Conservation (phyloP, 2,329 filamentous ascomycete species). For the Amylocarpus encephaloides region DNA sequence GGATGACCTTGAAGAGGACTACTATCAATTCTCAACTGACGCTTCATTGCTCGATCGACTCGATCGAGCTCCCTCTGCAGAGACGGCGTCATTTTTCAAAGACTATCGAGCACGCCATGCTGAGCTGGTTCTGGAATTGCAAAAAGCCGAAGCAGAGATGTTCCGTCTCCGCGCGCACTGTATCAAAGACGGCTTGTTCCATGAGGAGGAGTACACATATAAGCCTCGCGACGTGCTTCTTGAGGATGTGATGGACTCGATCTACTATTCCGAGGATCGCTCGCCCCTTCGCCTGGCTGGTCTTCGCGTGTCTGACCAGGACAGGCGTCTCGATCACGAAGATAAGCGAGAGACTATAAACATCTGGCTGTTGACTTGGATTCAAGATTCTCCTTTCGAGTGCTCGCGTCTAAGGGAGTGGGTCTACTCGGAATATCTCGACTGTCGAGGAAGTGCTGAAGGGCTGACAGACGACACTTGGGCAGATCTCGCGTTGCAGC, state of each 20-base stretch:
- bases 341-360: constrained; percentile 22
- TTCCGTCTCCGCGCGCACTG: constrained; percentile 17
- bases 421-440: constrained; percentile 13
- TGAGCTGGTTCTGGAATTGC: constrained; percentile 13
- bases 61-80: constrained; percentile 9
- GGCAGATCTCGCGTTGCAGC: constrained; percentile 14
- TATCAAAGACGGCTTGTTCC: constrained; percentile 16
- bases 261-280: constrained; percentile 18
- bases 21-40: constrained; percentile 9
- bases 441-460: constrained; percentile 1
- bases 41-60: constrained; percentile 15
- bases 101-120: constrained; percentile 16
- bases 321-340: constrained; percentile 4
- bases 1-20: constrained; percentile 10
- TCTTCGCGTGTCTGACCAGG: constrained; percentile 1
- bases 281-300: constrained; percentile 16
- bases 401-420: constrained; percentile 10
- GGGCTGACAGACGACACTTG: constrained; percentile 15
- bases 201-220: constrained; percentile 17
- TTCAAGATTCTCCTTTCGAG: constrained; percentile 20
- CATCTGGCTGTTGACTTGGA: constrained; percentile 19
- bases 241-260: constrained; percentile 21
- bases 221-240: constrained; percentile 16
- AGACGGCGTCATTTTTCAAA: constrained; percentile 12
- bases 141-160: constrained; percentile 16